Percentiles rank a stretch among this genome's conserved stretches.
Conservation (phyloP, 2,329 filamentous ascomycete species). For the Arthrobotrys entomopaga region DNA sequence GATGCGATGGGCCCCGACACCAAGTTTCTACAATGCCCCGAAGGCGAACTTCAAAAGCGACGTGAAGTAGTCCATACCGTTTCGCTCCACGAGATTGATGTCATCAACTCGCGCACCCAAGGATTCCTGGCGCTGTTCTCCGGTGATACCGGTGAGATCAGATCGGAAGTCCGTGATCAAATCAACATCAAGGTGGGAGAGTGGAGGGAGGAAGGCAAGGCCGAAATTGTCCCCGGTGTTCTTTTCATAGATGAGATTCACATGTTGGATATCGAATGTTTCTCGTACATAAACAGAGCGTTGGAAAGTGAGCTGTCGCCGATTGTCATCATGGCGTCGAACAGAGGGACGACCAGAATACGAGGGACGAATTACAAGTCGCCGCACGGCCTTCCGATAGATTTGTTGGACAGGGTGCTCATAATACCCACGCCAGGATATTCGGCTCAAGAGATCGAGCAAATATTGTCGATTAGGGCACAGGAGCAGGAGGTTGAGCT, state of each 20-base stretch:
- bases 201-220: constrained; percentile 99
- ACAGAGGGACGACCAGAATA: constrained; percentile 89
- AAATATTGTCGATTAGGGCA: constrained; percentile 89
- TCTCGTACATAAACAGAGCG: constrained; percentile 97
- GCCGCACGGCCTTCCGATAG: constrained; percentile 91
- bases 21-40: constrained; percentile 89
- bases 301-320: constrained; percentile 94
- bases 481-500: constrained; percentile 96
- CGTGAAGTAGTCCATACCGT: constrained; percentile 98
- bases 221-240: constrained; percentile 95
- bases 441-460: constrained; percentile 81
- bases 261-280: constrained; percentile 99
- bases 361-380: constrained; percentile 92
- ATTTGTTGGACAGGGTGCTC: constrained; percentile 94
- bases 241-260: constrained; percentile 99
- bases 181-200: constrained; percentile 99
- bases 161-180: constrained; percentile 95
- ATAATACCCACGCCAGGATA: constrained; percentile 96
- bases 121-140: constrained; percentile 97
- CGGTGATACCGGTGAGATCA: constrained; percentile 96
- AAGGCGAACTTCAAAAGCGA: constrained; percentile 95
- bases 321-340: constrained; percentile 99
- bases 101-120: constrained; percentile 99
- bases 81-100: constrained; percentile 96
- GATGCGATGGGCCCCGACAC: constrained; percentile 99